Evolutionary conservation across 345 rosid species (phyloP).

Genomic region (Rhodamnia rubescens): DNA sequence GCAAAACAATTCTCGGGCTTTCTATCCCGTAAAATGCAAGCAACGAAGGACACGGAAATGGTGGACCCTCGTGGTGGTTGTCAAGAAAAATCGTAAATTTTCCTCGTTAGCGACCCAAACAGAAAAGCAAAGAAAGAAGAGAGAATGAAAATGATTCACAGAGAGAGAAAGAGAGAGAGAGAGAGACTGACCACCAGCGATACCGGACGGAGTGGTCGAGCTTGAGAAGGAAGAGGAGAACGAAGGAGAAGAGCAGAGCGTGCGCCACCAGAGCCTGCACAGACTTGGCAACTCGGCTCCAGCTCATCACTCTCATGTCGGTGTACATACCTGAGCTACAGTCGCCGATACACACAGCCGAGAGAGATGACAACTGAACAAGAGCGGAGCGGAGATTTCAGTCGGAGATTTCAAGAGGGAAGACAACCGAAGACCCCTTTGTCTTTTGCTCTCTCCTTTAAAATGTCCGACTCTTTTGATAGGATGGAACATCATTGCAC

Average conservation of each 20-base stretch:
- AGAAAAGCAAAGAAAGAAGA: background rate
- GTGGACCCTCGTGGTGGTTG: background rate
- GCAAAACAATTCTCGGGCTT: background rate
- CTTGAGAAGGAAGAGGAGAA: slow-evolving; percentile 66
- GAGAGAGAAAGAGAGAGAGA: background rate
- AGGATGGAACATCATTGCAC: too few relatives aligned
- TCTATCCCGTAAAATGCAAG: background rate
- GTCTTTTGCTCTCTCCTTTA: too few relatives aligned
- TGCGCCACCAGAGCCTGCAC: slow-evolving; percentile 60
- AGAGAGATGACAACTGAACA: background rate
- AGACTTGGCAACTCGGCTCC: slow-evolving; percentile 71
- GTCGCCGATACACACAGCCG: background rate
- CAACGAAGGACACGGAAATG: background rate
- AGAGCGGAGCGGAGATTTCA: background rate
- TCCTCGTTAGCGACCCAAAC: background rate
- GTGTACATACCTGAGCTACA: background rate
- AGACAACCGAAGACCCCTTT: background rate
- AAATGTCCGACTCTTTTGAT: too few relatives aligned
- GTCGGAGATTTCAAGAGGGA: background rate
- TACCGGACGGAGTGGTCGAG: slow-evolving; percentile 41
- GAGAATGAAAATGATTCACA: background rate
- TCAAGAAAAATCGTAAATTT: background rate
- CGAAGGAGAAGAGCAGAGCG: slow-evolving; percentile 63
- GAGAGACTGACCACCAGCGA: slow-evolving; percentile 59
- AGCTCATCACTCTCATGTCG: slow-evolving; percentile 50